Base-by-base conservation (phyloP, 1,284 basidiomycete genomes). In the Wallemia ichthyophaga region DNA sequence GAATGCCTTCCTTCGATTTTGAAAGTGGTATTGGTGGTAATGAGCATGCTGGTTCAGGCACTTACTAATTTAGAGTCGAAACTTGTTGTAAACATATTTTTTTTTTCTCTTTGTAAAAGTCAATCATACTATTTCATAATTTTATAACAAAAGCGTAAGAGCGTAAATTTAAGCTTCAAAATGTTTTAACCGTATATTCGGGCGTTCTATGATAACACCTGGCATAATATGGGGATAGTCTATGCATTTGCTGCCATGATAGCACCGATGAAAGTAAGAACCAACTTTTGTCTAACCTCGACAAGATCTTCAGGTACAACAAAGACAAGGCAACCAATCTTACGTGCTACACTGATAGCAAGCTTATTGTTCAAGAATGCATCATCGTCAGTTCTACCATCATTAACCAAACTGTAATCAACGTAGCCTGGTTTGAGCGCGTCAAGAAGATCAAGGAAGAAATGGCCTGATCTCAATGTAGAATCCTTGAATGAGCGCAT, bases 281-380 rank as follows among this genome's bases (percentile, higher is more conserved):
- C 63, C 23, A 68, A 62, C 58, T 65, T 65, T 19, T 65, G 63
- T 27, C 67, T 65, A 28, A 67, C 62, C 33, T 68, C 66, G 60
- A 72, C 68, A 59, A 73, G 69, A 60, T 73, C 91, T 70, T 98
- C 94, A 1, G 92, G 89, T 0, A 98, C 94, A 62, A 98, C 74
- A 77, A 96, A 96, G 67, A 98, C 96, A 66, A 96, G 73, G 2
- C 88, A 87, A 60, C 89, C 87, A 79, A 94, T 80, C 78, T 98
- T 98, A 68, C 92, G 78, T 24, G 92, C 91, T 66, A 98, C 95
- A 2, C 87, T 92, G 66, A 98, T 98, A 19, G 89, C 94, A 62
- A 98, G 71, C 77, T 94, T 94, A 48, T 87, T 89, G 67, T 98
- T 98, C 72, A 87, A 80, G 67, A 82, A 78, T 67, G 86, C 78